Base-by-base conservation (phyloP, 2,329 filamentous ascomycete genomes). In the Neopestalotiopsis sp. region DNA sequence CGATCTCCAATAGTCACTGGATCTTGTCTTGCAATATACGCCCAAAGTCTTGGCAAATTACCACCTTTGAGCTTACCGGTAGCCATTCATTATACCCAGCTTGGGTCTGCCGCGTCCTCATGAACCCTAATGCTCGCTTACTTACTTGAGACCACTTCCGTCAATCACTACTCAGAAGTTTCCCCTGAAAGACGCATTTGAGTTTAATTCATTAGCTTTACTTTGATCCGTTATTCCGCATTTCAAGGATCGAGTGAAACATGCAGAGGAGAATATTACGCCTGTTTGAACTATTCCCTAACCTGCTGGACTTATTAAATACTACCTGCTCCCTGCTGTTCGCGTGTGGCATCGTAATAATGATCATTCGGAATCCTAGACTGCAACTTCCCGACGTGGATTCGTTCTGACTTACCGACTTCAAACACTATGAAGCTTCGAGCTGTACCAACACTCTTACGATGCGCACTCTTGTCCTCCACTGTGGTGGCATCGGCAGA, bases 31-130 rank as follows among this genome's bases (percentile, higher is more conserved):
- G n/a, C n/a, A 52, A 52, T 52, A 52, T 52, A 52, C 2, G 45
- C 45, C 45, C 45, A 52, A 52, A 52, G 45, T 52, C 45, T 52
- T 52, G 45, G n/a, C 45, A 52, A 52, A 52, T 52, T 52, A 52
- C n/a, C 45, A 52, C 9, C 1, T 10, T 1, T n/a, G 7, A 52
- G 45, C 45, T 38, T 52, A 17, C 45, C 45, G 45, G 45, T 24
- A 24, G 45, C n/a, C 45, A n/a, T n/a, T 52, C 45, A 24, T 24
- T 52, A 52, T 52, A 52, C 45, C 7, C 42, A 49, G 42, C 12
- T 49, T 20, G n/a, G 45, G 45, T 52, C 45, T 52, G 45, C 45
- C 45, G 45, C 45, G n/a, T 52, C n/a, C 20, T 52, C 5, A 4
- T 24, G 45, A 52, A 52, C 45, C 45, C 20, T 52, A 52, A 52